Conservation (phyloP, 129 eudicot species). For the Saposhnikovia divaricata region DNA sequence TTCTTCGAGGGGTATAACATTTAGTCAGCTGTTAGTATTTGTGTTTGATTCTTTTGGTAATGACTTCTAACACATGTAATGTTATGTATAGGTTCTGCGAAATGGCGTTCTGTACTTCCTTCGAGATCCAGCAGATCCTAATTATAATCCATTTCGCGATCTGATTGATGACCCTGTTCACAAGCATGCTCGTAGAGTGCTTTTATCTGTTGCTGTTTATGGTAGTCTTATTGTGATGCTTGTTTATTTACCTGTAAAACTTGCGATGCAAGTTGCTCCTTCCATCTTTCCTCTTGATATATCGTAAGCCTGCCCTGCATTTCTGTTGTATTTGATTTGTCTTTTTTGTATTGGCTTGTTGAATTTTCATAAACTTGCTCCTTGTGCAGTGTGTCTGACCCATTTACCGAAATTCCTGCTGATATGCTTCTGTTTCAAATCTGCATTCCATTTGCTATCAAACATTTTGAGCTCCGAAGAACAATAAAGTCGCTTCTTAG, state of each 20-base stretch:
- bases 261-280: slow-evolving; percentile 87
- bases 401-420: slow-evolving; percentile 88
- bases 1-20: slow-evolving; percentile 80
- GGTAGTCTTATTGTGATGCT: slow-evolving; percentile 88
- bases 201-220: slow-evolving; percentile 81
- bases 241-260: slow-evolving; percentile 87
- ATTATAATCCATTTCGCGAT: slow-evolving; percentile 88
- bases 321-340: neutral
- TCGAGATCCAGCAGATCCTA: slow-evolving; percentile 96
- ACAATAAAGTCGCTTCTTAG: slow-evolving; percentile 76
- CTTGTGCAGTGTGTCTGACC: slow-evolving; percentile 74
- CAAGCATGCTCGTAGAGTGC: slow-evolving; percentile 91
- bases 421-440: slow-evolving; percentile 88
- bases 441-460: slow-evolving; percentile 88
- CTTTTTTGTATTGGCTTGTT: neutral
- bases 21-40: neutral
- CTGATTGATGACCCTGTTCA: slow-evolving; percentile 94
- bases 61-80: slow-evolving; percentile 1
- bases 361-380: slow-evolving; percentile 9
- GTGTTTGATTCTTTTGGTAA: neutral
- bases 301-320: slow-evolving; percentile 42
- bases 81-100: slow-evolving; percentile 54
- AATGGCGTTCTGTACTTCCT: slow-evolving; percentile 81
- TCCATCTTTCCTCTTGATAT: slow-evolving; percentile 83
- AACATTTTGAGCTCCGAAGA: slow-evolving; percentile 69